Evolutionary conservation across 140 eudicot species (phyloP).

Genomic region (Anethum foeniculum): DNA sequence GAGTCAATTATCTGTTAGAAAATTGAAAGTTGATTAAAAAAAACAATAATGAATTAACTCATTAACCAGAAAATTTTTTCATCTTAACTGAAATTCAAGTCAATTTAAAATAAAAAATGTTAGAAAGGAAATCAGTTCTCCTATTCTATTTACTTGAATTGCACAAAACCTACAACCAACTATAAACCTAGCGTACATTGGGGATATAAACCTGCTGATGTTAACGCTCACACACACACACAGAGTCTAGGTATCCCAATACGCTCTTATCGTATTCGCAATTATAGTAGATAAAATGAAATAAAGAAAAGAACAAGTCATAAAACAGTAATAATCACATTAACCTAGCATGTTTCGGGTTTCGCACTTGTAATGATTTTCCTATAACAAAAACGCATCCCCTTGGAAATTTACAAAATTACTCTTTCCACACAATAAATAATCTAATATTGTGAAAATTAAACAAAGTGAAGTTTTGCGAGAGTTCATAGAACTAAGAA

Average conservation of each 20-base stretch:
- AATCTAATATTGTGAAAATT: conserved; percentile 4
- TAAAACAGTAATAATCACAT: background rate
- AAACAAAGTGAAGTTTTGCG: background rate
- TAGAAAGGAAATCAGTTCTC: no score
- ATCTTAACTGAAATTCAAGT: no score
- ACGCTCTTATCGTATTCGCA: background rate
- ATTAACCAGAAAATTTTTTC: no score
- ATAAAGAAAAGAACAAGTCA: background rate
- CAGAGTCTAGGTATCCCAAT: background rate
- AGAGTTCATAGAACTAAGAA: conserved; percentile 37
- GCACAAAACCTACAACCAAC: no score
- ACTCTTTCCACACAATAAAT: background rate
- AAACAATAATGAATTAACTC: no score
- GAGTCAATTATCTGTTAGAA: no score
- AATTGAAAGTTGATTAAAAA: no score
- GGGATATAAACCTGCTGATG: no score
- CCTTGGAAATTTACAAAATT: background rate
- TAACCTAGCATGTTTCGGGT: background rate
- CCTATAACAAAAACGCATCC: background rate
- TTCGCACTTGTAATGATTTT: background rate
- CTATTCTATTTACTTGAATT: no score
- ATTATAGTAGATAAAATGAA: background rate
- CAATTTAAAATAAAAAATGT: no score
- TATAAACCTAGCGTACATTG: no score
- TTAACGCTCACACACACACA: background rate